Base-by-base conservation (phyloP, 257 asterid species). In the Ophiorrhiza pumila region DNA sequence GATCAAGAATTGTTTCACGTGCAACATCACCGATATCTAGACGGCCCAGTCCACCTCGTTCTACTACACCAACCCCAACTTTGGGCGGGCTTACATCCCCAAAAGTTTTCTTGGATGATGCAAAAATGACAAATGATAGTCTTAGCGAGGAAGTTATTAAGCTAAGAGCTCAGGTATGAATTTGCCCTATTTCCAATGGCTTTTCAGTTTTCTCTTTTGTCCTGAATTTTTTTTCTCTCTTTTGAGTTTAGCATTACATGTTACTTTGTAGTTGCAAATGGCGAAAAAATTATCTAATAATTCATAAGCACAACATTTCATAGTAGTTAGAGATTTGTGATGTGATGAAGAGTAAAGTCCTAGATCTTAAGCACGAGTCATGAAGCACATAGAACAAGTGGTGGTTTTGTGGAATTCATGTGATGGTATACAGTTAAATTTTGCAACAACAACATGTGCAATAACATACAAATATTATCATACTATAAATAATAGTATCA, bases 21-120 rank as follows among this genome's bases (percentile, higher is more conserved):
- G 98, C 98, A 79, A 91, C 98, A 80, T 93, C 98, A 41, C 98
- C 98, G 60, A 83, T 93, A 77, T 91, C 98, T 46, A 87, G 98
- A 80, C 87, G 95, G 56, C 79, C 88, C 29, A 93, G 97, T 81
- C 98, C 98, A 79, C 97, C 96, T 81, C 98, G 98, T 77, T 93
- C 98, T 61, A 93, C 98, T 57, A 93, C 98, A 65, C 98, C 97
- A 41, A 93, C 97, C 75, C 98, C 98, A 69, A 89, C 97, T 68
- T 82, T 93, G 77, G 98, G 97, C 32, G 98, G 98, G 52, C 97
- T 93, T 60, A 80, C 96, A 49, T 89, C 96, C 23, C 97, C 96
- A 23, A 91, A 91, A 79, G 65, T 91, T 63, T 87, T 74, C 76
- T 57, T 88, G 79, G 96, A 86, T 57, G 93, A 91, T 35, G 81